A percentile compares a stretch with the other conserved stretches of the same genome.
These are phyloP conservation scores for Ustanciosporium gigantosporum DNA, from an alignment of 1,284 basidiomycete species.

Conservation along the genomic window DNA sequence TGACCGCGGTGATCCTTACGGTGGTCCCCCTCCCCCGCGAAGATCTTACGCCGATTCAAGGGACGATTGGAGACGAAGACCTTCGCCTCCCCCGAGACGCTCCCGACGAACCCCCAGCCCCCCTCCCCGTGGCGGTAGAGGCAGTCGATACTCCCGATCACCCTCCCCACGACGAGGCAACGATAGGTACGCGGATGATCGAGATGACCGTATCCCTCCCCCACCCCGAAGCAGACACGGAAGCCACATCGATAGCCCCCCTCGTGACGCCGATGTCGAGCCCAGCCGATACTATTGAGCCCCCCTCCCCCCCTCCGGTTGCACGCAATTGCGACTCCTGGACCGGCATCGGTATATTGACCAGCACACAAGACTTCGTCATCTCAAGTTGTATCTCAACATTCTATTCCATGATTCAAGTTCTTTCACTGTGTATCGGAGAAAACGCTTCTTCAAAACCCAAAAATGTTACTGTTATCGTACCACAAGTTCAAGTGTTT, in stretches of 20 bases:
- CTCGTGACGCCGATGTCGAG: slow-evolving; percentile 36
- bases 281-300: slow-evolving; percentile 29
- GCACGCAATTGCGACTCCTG: no score
- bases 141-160: slow-evolving; percentile 31
- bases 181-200: slow-evolving; percentile 10
- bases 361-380: no score
- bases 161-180: slow-evolving; percentile 25
- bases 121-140: slow-evolving; percentile 5
- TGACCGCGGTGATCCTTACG: slow-evolving; percentile 2
- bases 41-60: slow-evolving; percentile 20
- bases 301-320: no score
- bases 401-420: no score
- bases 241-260: slow-evolving; percentile 42
- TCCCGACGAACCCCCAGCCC: slow-evolving; percentile 34
- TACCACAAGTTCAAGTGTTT: no score
- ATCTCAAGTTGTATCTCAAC: no score
- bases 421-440: no score
- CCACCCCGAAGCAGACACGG: slow-evolving; percentile 20
- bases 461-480: no score
- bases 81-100: slow-evolving; percentile 21
- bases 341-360: no score
- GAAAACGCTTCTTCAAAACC: no score
- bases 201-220: slow-evolving; percentile 25
- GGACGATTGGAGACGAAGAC: slow-evolving; percentile 45
- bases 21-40: not conserved